Base-by-base conservation (phyloP, 2,329 filamentous ascomycete genomes). In the Scolecobasidium constrictum region DNA sequence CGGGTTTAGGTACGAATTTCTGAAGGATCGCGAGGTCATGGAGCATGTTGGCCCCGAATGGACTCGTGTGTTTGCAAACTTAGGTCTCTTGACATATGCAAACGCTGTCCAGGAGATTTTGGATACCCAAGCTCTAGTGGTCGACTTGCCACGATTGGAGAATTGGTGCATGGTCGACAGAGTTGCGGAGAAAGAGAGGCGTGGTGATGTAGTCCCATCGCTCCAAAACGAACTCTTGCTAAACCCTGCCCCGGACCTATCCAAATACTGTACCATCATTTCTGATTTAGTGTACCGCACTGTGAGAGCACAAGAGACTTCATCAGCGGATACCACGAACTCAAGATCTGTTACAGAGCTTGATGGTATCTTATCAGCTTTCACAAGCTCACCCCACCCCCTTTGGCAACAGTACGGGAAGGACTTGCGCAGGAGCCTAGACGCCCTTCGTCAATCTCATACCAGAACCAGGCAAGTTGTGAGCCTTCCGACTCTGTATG, bases 41-140 rank as follows among this genome's bases (percentile, higher is more conserved):
- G 46, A 59, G 1, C 48, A 50, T 0, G 54, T 76, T 23, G 43
- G 51, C 0, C 62, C 61, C 0, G 65, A 72, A 42, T 77, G 72
- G 72, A 43, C 57, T 5, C 61, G 65, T 1, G 48, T 70, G 2
- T 66, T 57, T 33, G 55, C 62, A 7, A 76, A 76, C 38, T 45
- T 58, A 4, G 56, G 67, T 19, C 59, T 76, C 0, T 64, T 58
- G 0, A 37, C 51, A 0, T 66, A 73, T 47, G 44, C 73, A 3
- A 34, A 53, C 9, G 15, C 6, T 15, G 38, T 40, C 17, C 38
- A 40, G 16, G 9, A 18, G n/a, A 16, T 40, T 11, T 18, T 40
- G 21, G 22, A 40, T 11, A 2, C 13, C 13, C 37, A 33, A 31
- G 9, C n/a, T 31, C 9, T n/a, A n/a, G 9, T 9, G 9, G 9